Base-by-base conservation (phyloP, 2,329 filamentous ascomycete species). In the Colletotrichum siamense region DNA sequence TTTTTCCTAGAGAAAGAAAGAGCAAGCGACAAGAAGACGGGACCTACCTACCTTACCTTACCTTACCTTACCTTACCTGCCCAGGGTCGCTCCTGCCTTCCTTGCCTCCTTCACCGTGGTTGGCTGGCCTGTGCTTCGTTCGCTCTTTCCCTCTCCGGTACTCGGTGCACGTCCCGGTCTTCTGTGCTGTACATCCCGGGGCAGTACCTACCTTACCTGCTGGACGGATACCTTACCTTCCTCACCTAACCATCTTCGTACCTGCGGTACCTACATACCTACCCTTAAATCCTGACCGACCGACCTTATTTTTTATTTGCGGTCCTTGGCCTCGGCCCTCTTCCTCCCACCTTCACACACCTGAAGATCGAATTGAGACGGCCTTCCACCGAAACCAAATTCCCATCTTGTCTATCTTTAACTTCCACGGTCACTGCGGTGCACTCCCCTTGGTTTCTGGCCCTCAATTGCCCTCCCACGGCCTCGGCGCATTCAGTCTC, bases 271-370 rank as follows among this genome's bases (percentile, higher is more conserved):
- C 39, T 44, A 70, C 67, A 30, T 34, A 52, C 67, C 34, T 49
- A 55, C 73, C 73, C 73, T 73, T 69, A 69, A 76, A 68, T 73
- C 73, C 64, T 76, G 70, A 76, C 73, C 70, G 73, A 69, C 73
- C 73, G 71, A 73, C 77, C 77, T 76, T 76, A 73, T 32, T 65
- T 76, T 77, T 77, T 72, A 76, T 78, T 78, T 65, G 73, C 73
- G 59, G 59, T 68, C 72, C 26, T 75, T 70, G 76, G 75, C 77
- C 67, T 77, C 75, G 72, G 75, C 69, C 77, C 66, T 77, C 73
- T 65, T 71, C 64, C 72, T 75, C 65, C 64, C 71, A 77, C 69
- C 69, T 77, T 77, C 75, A 67, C 75, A 69, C 70, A 75, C 69
- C 76, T 74, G 59, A 34, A 30, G 32, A n/a, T 36, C 44, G 55